These are phyloP conservation scores for Exophiala sp. DNA, from an alignment of 2,329 filamentous ascomycete species.

Conservation along the genomic window DNA sequence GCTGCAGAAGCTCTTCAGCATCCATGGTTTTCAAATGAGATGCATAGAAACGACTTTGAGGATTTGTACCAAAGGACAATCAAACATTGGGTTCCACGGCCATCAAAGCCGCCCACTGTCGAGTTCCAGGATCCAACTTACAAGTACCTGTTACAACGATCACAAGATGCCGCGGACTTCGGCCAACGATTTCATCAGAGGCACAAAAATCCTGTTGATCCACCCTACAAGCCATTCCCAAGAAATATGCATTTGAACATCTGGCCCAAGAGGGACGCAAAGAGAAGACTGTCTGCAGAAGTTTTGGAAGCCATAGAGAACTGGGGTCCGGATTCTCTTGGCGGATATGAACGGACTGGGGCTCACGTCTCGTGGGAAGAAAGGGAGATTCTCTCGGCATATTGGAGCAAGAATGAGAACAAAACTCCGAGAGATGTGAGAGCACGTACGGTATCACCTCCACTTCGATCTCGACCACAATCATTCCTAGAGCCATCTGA, in stretches of 20 bases:
- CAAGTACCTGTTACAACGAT: slow-evolving; percentile 6
- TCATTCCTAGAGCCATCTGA: not conserved
- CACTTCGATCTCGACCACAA: not conserved
- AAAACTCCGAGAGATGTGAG: not conserved
- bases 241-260: slow-evolving; percentile 23
- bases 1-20: slow-evolving; percentile 53
- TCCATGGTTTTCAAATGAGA: slow-evolving; percentile 55
- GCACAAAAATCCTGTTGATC: slow-evolving; percentile 14
- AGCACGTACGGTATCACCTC: not conserved
- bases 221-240: slow-evolving; percentile 31
- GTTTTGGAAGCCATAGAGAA: slow-evolving; percentile 13
- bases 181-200: slow-evolving; percentile 12
- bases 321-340: slow-evolving; percentile 6
- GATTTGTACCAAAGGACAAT: slow-evolving; percentile 50
- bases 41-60: slow-evolving; percentile 47
- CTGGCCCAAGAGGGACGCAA: slow-evolving; percentile 13
- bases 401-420: not conserved
- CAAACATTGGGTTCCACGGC: slow-evolving; percentile 49
- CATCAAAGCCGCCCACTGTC: slow-evolving; percentile 15
- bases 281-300: slow-evolving; percentile 11
- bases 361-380: not conserved
- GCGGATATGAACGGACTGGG: not conserved
- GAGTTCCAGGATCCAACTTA: slow-evolving; percentile 18
- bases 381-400: not conserved
- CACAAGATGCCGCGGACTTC: slow-evolving; percentile 4